Evolutionary conservation across 106 monocot species (phyloP), one percentile per base, ranked within the genome.

Genomic region (Phalaenopsis equestris): DNA sequence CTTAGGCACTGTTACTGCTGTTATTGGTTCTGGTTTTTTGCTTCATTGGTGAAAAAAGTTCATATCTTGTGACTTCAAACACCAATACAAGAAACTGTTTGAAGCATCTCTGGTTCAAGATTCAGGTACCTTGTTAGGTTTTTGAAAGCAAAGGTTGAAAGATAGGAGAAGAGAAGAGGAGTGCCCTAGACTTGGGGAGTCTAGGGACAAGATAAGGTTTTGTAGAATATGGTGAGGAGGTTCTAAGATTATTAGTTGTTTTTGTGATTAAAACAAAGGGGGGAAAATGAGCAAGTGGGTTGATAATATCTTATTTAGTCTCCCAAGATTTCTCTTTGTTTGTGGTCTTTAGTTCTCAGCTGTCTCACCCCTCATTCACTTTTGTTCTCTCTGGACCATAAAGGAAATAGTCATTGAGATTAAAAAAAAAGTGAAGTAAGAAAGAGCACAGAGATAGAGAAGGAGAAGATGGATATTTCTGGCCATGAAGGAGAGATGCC

Each of bases 381-480:
- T 79, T 80, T 36, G 70, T 37, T 39, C 73, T 56, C 37, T 55
- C 41, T 57, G 45, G 43, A 30, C 67, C 78, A 58, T 47, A 79
- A 42, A 79, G 67, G 18, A 67, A 47, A 19, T 48, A 80, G 80
- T n/a, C 41, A 6, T 72, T 72, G 15, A 72, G 9, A 72, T 41
- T 41, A 79, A 74, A 46, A 65, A 41, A 79, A 47, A 46, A 41
- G 79, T 30, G 56, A 24, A 78, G 39, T 76, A 1, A 64, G 57
- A 75, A 49, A 72, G 43, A 21, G 74, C 74, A 43, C 74, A 74
- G n/a, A 74, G 74, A 19, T 74, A 45, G 74, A 80, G 37, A 83
- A 19, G 49, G 11, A 81, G 55, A 52, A 85, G 70, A 84, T 84
- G 84, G 73, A 80, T 67, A 79, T 84, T 80, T 76, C 84, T 38